These are phyloP conservation scores for Galerina marginata DNA, from an alignment of 768 basidiomycete genomes.

Conservation along the genomic window DNA sequence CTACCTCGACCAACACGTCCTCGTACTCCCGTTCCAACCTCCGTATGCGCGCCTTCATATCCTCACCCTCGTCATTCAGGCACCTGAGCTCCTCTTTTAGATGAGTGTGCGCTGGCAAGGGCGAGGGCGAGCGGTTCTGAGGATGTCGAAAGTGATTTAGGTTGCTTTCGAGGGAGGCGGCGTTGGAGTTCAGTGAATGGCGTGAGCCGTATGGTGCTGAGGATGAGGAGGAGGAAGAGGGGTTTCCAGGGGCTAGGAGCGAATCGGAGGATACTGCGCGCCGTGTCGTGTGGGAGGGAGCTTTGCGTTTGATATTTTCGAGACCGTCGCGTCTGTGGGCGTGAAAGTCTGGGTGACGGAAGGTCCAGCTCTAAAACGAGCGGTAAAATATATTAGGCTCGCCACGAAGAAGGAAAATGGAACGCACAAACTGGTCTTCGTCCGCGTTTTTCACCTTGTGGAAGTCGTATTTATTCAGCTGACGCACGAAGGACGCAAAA, in stretches of 20 bases:
- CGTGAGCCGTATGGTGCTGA: background rate
- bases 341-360: constrained; percentile 65
- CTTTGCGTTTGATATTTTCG: constrained; percentile 66
- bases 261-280: constrained; percentile 3
- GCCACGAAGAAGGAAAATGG: background rate
- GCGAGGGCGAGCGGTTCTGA: constrained; percentile 7
- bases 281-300: constrained; percentile 51
- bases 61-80: constrained; percentile 37
- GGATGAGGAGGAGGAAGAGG: background rate
- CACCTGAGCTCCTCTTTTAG: constrained; percentile 33
- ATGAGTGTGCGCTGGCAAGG: constrained; percentile 1
- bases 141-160: background rate
- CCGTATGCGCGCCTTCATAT: constrained; percentile 37
- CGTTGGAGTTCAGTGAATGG: background rate
- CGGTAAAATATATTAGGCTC: background rate
- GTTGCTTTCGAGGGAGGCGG: background rate
- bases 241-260: background rate
- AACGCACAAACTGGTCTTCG: constrained; percentile 64
- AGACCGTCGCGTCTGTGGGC: constrained; percentile 57
- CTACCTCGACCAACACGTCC: constrained; percentile 42
- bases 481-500: constrained; percentile 90
- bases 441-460: constrained; percentile 95
- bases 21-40: constrained; percentile 45
- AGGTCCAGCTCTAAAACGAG: constrained; percentile 53
- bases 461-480: constrained; percentile 96